Evolutionary conservation across 345 rosid species (phyloP).

Genomic region (Eucalyptus fibrosa): DNA sequence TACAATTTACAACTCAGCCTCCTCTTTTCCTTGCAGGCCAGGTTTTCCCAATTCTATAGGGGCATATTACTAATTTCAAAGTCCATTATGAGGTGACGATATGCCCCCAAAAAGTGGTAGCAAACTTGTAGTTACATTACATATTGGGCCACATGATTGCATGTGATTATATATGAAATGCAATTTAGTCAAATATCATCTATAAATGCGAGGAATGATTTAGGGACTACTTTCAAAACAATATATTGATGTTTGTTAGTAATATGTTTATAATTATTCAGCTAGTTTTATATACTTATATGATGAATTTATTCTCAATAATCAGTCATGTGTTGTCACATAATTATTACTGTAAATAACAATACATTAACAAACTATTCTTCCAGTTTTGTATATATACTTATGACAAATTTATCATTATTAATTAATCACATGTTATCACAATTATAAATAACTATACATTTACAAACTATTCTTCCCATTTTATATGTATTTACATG

Average conservation of each 20-base stretch:
- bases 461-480: too few species aligned
- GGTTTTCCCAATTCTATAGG: not conserved
- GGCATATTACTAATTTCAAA: not conserved
- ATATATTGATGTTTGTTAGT: not conserved
- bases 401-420: too few species aligned
- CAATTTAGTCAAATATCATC: not conserved
- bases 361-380: accelerated
- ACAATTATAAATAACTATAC: too few species aligned
- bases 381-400: too few species aligned
- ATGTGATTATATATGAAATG: not conserved
- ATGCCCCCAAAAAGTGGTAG: not conserved
- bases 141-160: not conserved
- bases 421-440: too few species aligned
- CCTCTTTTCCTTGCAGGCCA: not conserved
- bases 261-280: too few species aligned
- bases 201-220: not conserved
- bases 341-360: too few species aligned
- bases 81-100: not conserved
- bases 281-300: not conserved
- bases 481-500: too few species aligned
- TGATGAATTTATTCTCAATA: too few species aligned
- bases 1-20: not conserved
- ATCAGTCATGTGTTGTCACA: too few species aligned
- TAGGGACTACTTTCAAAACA: not conserved
- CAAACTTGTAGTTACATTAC: not conserved